Percentiles rank a stretch among this genome's conserved stretches.
phyloP scores from a whole-genome alignment of 441 rosid genomes.

The Pelargonium citronellum region DNA sequence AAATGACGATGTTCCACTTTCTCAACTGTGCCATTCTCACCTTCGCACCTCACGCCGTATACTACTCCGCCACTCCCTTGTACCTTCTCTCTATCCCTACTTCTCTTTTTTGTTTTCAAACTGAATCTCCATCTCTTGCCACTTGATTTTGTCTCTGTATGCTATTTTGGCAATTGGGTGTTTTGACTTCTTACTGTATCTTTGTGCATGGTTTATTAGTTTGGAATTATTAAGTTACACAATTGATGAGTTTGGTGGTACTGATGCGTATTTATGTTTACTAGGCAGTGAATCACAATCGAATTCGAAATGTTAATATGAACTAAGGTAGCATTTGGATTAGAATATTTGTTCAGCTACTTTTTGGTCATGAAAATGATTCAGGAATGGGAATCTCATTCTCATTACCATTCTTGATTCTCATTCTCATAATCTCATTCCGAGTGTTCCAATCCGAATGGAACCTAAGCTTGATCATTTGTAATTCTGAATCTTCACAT shows the following conservation, averaged over 20 bases:
- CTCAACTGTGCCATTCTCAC: slow-evolving; percentile 97
- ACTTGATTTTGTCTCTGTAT: background rate
- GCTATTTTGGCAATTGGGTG: background rate
- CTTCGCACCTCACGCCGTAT: slow-evolving; percentile 95
- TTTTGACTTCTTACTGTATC: background rate
- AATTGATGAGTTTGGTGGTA: background rate
- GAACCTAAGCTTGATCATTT: background rate
- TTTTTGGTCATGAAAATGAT: no score
- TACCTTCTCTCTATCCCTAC: slow-evolving; percentile 19
- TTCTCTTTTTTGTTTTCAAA: background rate
- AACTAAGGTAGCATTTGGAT: background rate
- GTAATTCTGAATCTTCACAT: background rate
- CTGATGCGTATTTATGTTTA: background rate
- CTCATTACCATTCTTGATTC: no score
- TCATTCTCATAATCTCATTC: no score
- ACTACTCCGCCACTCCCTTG: slow-evolving; percentile 95
- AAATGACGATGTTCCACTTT: slow-evolving; percentile 90
- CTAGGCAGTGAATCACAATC: background rate
- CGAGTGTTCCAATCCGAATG: no score
- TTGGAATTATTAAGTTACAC: background rate
- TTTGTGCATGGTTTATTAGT: background rate
- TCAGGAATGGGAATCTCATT: no score
- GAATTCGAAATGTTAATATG: background rate
- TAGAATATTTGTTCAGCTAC: background rate
- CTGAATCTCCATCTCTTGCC: background rate